These are phyloP conservation scores for Fraxinus greggii DNA, from an alignment of 305 asterid species.

Conservation along the genomic window DNA sequence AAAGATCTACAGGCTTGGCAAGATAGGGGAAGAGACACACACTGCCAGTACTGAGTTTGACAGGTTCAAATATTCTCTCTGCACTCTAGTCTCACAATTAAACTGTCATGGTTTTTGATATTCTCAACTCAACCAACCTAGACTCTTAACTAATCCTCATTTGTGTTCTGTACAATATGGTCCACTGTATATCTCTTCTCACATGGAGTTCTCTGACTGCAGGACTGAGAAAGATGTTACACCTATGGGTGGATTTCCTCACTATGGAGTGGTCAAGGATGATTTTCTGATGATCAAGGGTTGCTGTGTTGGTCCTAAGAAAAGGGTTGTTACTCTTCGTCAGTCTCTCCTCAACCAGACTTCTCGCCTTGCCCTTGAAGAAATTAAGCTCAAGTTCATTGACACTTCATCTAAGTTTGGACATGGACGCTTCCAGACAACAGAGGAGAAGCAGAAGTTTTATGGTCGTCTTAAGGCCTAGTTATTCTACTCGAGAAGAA, in stretches of 20 bases:
- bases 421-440: conserved; percentile 18
- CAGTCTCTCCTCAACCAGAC: conserved; percentile 13
- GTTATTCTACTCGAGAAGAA: conserved; percentile 3
- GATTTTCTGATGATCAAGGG: conserved; percentile 15
- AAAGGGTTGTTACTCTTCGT: conserved; percentile 13
- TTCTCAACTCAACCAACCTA: not conserved
- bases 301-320: conserved; percentile 16
- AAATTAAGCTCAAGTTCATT: conserved; percentile 7
- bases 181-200: not conserved
- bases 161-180: not conserved
- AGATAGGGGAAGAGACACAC: not conserved
- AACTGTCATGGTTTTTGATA: not conserved
- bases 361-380: conserved; percentile 8
- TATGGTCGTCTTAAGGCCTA: conserved; percentile 6
- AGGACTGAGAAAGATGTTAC: conserved; percentile 18
- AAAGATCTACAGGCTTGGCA: conserved; percentile 17
- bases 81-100: not conserved
- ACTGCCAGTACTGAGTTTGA: conserved; percentile 17
- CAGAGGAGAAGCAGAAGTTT: conserved; percentile 15
- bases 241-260: conserved; percentile 18
- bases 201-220: not conserved
- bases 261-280: conserved; percentile 16
- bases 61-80: not conserved
- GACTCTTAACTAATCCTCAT: not conserved
- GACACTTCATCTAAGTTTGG: conserved; percentile 15